Percentiles rank a stretch among this genome's conserved stretches.
These are phyloP conservation scores for Cladosporium cucumerinum DNA, from an alignment of 2,329 filamentous ascomycete genomes.

Conservation along the genomic window DNA sequence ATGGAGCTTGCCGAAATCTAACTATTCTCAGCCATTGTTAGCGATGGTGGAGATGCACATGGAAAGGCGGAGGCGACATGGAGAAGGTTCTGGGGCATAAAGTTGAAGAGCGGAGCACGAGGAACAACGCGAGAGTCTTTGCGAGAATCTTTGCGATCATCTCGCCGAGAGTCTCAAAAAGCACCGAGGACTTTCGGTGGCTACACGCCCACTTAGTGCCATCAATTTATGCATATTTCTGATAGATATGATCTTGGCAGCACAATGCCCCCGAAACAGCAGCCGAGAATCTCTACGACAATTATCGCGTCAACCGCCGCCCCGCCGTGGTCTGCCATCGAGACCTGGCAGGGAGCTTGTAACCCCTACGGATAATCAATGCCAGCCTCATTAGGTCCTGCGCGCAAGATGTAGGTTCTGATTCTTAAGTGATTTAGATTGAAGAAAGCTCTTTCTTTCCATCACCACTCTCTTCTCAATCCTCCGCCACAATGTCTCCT, in stretches of 20 bases:
- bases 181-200: too few species aligned
- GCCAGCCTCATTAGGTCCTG: background rate
- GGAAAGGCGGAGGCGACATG: conserved; percentile 11
- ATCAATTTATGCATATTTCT: background rate
- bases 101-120: background rate
- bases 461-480: background rate
- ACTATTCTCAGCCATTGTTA: background rate
- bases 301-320: background rate
- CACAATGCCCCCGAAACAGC: background rate
- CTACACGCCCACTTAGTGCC: too few species aligned
- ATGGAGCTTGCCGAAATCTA: background rate
- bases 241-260: background rate
- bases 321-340: background rate
- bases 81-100: background rate
- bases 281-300: conserved; percentile 8
- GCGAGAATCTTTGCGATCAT: conserved; percentile 1
- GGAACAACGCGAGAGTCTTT: background rate
- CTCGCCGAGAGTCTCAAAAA: conserved; percentile 7
- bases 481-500: background rate
- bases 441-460: background rate
- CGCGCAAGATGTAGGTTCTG: background rate
- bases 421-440: background rate
- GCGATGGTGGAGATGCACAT: conserved; percentile 8
- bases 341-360: background rate
- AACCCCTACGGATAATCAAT: background rate